Evolutionary conservation across 129 eudicot genomes (phyloP), one percentile per base, ranked within the genome.

Genomic region (Tanacetum coccineum): DNA sequence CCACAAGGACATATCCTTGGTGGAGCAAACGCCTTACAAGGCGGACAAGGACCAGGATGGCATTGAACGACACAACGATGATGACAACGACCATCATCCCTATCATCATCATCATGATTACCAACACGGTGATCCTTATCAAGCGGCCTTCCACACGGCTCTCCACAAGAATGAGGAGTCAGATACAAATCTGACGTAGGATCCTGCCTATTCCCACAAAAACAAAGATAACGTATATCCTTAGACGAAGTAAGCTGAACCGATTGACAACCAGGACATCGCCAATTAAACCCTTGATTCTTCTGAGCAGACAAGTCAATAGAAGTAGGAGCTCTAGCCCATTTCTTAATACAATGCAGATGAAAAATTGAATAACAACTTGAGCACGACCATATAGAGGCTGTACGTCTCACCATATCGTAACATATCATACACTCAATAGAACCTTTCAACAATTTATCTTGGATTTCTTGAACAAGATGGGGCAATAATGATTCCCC

Each of bases 321-420:
- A 14, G 98, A n/a, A 92, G 96, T 88, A 13, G 98, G 98, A 0
- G 98, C 98, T 13, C 95, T 81, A 18, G 96, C 98, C 96, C 98
- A 92, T 84, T 92, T 92, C 86, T 84, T 88, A 55, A 78, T 88
- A 40, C 98, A 92, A 50, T 60, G 82, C 78, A 86, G 67, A 73
- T 88, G 98, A 36, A 92, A 92, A 67, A 88, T 92, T 0, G 98
- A 82, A 57, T 73, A 92, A 59, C 98, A 92, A 75, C 98, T 86
- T 5, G 95, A 78, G 39, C 98, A 92, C 17, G 98, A 92, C 98
- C 98, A 92, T 40, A 92, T 12, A 0, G 98, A 84, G 5, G 98
- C 96, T 20, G 96, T n/a, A n/a, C n/a, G n/a, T n/a, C n/a, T n/a
- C n/a, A n/a, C n/a, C n/a, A n/a, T n/a, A n/a, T n/a, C n/a, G n/a